phyloP scores from a whole-genome alignment of 2,329 filamentous ascomycete genomes.

The Raffaelea albimanens region DNA sequence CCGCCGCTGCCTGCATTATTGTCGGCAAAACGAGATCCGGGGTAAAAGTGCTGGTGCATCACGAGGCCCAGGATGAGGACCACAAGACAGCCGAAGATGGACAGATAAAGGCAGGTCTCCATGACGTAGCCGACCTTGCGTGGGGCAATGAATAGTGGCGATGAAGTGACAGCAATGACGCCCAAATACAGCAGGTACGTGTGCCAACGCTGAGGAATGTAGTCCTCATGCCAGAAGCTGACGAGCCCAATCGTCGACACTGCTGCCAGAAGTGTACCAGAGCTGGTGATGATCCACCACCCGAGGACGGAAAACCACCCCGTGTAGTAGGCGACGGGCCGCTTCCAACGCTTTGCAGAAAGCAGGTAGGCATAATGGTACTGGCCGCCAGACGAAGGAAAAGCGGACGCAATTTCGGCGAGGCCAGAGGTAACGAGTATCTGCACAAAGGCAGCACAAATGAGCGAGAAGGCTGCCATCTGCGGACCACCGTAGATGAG shows the following conservation, averaged over 20 bases:
- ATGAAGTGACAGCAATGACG: neutral
- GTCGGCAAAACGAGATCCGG: neutral
- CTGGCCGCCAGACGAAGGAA: neutral
- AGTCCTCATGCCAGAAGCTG: neutral
- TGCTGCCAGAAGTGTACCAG: neutral
- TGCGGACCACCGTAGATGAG: neutral
- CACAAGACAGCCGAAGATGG: neutral
- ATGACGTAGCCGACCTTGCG: neutral
- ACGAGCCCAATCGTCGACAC: neutral
- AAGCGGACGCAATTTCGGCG: neutral
- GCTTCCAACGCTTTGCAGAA: neutral
- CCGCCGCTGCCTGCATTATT: neutral
- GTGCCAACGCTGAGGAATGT: neutral
- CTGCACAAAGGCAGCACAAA: neutral
- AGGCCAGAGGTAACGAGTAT: neutral
- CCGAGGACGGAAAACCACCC: neutral
- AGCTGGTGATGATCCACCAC: neutral
- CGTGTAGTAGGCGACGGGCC: neutral
- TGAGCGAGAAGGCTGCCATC: neutral
- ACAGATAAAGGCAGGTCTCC: neutral
- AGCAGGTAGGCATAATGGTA: neutral
- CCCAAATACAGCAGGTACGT: neutral
- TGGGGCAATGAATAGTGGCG: neutral
- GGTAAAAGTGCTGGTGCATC: neutral
- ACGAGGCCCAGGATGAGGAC: neutral